Base-by-base conservation (phyloP, 768 basidiomycete species). In the Artomyces pyxidatus region DNA sequence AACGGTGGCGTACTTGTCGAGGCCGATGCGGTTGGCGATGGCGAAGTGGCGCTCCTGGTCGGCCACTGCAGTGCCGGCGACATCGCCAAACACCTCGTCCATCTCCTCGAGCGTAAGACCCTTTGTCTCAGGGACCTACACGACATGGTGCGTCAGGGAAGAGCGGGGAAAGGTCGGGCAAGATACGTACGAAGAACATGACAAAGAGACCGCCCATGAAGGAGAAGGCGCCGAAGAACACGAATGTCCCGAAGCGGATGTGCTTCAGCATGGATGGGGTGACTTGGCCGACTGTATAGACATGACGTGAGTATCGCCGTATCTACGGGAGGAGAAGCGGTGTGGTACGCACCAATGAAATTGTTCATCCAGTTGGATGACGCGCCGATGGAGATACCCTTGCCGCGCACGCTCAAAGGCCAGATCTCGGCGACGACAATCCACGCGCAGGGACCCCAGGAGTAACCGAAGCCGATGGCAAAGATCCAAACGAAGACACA, bases 321-420 rank as follows among this genome's bases (percentile, higher is more conserved):
- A 16, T 35, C 32, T 14, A 6, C 6, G 16, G 11, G 25, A 17
- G 12, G 9, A 35, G 23, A n/a, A 17, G 58, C 74, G 4, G 19
- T 37, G 32, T 12, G n/a, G 4, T 23, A 26, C 35, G 49, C 50
- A 77, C 76, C 78, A 56, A 85, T 85, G 62, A 84, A 85, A 60
- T 84, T 85, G 63, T 85, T 84, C 83, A 85, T 84, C 81, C 83
- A 88, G 68, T 88, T 88, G 12, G 81, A 80, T 6, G 83, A 86
- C 4, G 83, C 79, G 3, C 81, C 80, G 54, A 89, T 83, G 3
- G 83, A 82, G 51, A 88, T 65, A 38, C 84, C 85, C 66, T 87
- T 87, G 46, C 83, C 81, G 48, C 85, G 78, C 50, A 86, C 76
- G 51, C 77, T 80, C 57, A 86, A 61, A 12, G 82, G 81, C 78